These are phyloP conservation scores for Penicillium brevicompactum DNA, from an alignment of 2,329 filamentous ascomycete genomes.

Conservation along the genomic window DNA sequence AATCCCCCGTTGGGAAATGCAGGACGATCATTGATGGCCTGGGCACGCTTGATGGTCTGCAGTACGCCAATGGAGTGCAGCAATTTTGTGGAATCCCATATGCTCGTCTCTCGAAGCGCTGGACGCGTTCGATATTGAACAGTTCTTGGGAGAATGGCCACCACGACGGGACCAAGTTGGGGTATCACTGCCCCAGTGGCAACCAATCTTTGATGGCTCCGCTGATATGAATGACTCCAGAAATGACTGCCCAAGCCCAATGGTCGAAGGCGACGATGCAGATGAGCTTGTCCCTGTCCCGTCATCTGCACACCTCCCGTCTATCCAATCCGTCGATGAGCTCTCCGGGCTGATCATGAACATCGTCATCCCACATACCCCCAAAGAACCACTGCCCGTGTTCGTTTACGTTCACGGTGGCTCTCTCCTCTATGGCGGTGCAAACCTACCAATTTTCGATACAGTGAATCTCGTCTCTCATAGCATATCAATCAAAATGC, in stretches of 20 bases:
- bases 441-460: slow-evolving; percentile 30
- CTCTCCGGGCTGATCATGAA: slow-evolving; percentile 28
- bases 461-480: slow-evolving; percentile 28
- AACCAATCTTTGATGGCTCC: not conserved
- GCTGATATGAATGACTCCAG: slow-evolving; percentile 5
- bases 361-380: slow-evolving; percentile 20
- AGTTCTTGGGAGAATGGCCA: slow-evolving; percentile 16
- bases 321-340: slow-evolving; percentile 17
- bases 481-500: slow-evolving; percentile 22
- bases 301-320: slow-evolving; percentile 18
- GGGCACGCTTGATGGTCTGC: slow-evolving; percentile 22
- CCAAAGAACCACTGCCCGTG: slow-evolving; percentile 17
- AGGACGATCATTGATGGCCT: slow-evolving; percentile 17
- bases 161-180: slow-evolving; percentile 28
- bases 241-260: slow-evolving; percentile 25
- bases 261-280: slow-evolving; percentile 20
- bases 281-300: slow-evolving; percentile 28
- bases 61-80: slow-evolving; percentile 26
- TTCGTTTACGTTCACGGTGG: slow-evolving; percentile 31
- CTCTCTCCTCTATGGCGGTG: slow-evolving; percentile 29
- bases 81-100: slow-evolving; percentile 32
- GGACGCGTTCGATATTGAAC: slow-evolving; percentile 24
- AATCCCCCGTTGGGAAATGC: slow-evolving; percentile 18
- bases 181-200: slow-evolving; percentile 9
- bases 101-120: slow-evolving; percentile 24